These are phyloP conservation scores for Diaporthe aspalathi DNA, from an alignment of 2,329 filamentous ascomycete genomes.

Conservation along the genomic window DNA sequence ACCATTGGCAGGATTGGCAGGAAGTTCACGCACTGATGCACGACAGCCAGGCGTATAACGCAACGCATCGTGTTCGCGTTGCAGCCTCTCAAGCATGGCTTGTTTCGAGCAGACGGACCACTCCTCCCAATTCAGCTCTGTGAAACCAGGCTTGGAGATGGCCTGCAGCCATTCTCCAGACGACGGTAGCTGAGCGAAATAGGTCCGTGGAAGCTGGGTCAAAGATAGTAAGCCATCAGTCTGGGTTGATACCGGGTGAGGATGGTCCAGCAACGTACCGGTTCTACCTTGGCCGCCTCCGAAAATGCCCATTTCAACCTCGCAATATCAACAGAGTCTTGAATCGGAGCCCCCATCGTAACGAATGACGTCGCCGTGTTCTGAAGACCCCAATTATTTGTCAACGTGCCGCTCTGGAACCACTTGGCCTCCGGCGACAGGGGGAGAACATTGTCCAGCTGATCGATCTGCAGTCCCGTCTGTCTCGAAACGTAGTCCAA, in stretches of 20 bases:
- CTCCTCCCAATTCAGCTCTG: constrained; percentile 14
- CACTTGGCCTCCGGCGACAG: constrained; percentile 1
- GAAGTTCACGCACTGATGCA: neutral
- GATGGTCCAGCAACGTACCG: neutral
- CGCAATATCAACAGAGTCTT: constrained; percentile 4
- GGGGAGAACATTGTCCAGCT: constrained; percentile 18
- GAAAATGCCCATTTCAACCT: constrained; percentile 20
- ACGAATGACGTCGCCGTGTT: constrained; percentile 1
- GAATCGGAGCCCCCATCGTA: neutral
- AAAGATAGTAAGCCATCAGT: neutral
- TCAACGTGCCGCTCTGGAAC: neutral
- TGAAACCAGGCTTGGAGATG: neutral
- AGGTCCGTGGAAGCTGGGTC: constrained; percentile 11
- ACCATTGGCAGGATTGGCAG: neutral
- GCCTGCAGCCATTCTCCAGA: constrained; percentile 15
- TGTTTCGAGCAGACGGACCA: constrained; percentile 15
- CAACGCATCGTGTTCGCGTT: neutral
- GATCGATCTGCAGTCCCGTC: neutral
- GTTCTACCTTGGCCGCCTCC: constrained; percentile 21
- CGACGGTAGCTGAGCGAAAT: neutral
- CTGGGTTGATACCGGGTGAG: neutral
- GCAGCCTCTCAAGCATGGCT: constrained; percentile 3
- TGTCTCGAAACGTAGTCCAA: neutral
- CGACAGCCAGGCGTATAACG: constrained; percentile 14
- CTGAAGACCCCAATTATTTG: neutral